Percentiles rank a stretch among this genome's conserved stretches.
Conservation (phyloP, 495 filamentous ascomycete species). For the Jackrogersella multiformis region DNA sequence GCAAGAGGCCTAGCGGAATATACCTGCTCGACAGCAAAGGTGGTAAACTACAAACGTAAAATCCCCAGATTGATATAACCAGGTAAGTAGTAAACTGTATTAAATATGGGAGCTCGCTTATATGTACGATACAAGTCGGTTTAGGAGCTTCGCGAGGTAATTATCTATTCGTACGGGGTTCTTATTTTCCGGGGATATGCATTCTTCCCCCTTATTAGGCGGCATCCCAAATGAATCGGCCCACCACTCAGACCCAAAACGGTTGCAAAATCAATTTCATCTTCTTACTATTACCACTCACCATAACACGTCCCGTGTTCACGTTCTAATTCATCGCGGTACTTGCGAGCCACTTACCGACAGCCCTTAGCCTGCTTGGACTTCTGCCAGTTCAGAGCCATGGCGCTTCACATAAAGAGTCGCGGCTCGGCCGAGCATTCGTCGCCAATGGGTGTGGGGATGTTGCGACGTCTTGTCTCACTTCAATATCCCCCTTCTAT, state of each 20-base stretch:
- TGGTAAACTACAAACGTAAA: constrained; percentile 2
- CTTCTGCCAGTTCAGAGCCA: constrained; percentile 33
- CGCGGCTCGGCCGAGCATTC: constrained; percentile 33
- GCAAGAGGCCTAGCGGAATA: constrained; percentile 4
- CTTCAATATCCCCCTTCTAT: no score
- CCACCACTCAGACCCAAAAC: constrained; percentile 38
- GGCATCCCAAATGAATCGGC: constrained; percentile 44
- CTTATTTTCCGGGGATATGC: constrained; percentile 41
- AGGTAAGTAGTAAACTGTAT: constrained; percentile 2
- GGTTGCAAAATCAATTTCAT: constrained; percentile 40
- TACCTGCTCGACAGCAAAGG: not conserved
- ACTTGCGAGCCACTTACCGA: constrained; percentile 36
- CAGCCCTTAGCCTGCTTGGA: constrained; percentile 32
- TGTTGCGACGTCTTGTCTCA: constrained; percentile 29
- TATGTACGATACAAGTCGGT: constrained; percentile 3
- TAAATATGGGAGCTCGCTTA: constrained; percentile 5
- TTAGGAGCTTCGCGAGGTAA: constrained; percentile 15
- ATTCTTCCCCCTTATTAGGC: constrained; percentile 44
- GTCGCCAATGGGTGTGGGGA: constrained; percentile 24
- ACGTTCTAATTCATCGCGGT: constrained; percentile 30
- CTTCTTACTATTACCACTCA: constrained; percentile 26
- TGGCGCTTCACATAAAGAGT: constrained; percentile 39
- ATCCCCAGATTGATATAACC: not conserved
- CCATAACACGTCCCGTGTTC: constrained; percentile 27
- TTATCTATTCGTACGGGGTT: constrained; percentile 32